These are phyloP conservation scores for Chlorella sp. DNA, from an alignment of 139 green algal genomes.

Conservation along the genomic window DNA sequence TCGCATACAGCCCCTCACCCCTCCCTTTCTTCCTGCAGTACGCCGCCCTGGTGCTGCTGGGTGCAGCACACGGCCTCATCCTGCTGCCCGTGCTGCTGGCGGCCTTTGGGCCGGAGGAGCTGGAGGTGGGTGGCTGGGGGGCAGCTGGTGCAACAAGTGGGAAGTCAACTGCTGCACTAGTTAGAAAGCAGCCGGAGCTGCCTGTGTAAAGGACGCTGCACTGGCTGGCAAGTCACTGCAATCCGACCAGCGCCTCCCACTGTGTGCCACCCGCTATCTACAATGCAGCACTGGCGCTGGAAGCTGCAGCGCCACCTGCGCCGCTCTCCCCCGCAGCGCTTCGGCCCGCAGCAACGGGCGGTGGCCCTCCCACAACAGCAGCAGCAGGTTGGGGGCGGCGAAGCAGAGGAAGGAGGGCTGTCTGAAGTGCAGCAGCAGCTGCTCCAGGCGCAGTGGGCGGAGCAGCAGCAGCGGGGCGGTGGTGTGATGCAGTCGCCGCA, in stretches of 20 bases:
- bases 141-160: no score
- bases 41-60: constrained; percentile 84
- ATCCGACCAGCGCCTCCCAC: no score
- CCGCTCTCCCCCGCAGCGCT: background rate
- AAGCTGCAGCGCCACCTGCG: background rate
- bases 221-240: no score
- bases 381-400: background rate
- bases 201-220: no score
- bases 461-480: background rate
- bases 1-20: no score
- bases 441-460: background rate
- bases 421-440: background rate
- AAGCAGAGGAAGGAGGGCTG: background rate
- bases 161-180: no score
- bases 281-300: constrained; percentile 27
- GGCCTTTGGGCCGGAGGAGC: constrained; percentile 59
- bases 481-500: background rate
- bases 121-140: constrained; percentile 10
- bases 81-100: constrained; percentile 88
- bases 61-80: constrained; percentile 87
- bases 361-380: constrained; percentile 20
- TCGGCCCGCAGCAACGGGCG: constrained; percentile 3
- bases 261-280: no score
- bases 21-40: constrained; percentile 52
- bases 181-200: no score